Evolutionary conservation across 495 filamentous ascomycete species (phyloP).

Genomic region (Aspergillus avenaceus): DNA sequence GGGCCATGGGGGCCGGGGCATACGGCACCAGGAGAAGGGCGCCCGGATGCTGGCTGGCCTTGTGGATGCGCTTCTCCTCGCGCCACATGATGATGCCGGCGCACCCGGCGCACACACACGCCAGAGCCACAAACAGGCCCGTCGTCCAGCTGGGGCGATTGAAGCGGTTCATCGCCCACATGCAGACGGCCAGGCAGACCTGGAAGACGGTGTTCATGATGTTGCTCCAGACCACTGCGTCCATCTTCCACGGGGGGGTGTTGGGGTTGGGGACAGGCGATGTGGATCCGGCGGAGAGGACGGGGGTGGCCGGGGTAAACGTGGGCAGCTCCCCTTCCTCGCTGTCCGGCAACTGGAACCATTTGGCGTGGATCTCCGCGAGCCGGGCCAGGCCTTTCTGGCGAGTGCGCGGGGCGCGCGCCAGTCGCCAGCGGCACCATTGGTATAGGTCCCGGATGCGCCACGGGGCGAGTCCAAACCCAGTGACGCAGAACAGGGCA

Average conservation of each 20-base stretch:
- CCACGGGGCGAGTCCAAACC: conserved; percentile 82
- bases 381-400: conserved; percentile 45
- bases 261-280: conserved; percentile 63
- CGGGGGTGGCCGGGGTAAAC: not conserved
- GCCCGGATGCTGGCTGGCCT: too few relatives aligned
- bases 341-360: conserved; percentile 54
- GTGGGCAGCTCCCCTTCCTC: not conserved
- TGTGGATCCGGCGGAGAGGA: too few relatives aligned
- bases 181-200: conserved; percentile 63
- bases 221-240: conserved; percentile 73
- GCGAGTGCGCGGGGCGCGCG: conserved; percentile 43
- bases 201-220: conserved; percentile 76
- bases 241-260: conserved; percentile 69
- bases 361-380: conserved; percentile 62
- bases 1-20: too few relatives aligned
- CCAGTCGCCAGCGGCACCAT: conserved; percentile 58
- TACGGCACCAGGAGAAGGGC: too few relatives aligned
- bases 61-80: conserved; percentile 34
- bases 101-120: conserved; percentile 59
- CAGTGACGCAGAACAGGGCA: conserved; percentile 80
- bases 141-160: conserved; percentile 70
- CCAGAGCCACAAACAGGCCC: conserved; percentile 68
- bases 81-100: conserved; percentile 65
- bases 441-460: conserved; percentile 75
- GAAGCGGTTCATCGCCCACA: conserved; percentile 74